Base-by-base conservation (phyloP, 352 stramenopile species). In the Phytopythium cucurbitacearum region DNA sequence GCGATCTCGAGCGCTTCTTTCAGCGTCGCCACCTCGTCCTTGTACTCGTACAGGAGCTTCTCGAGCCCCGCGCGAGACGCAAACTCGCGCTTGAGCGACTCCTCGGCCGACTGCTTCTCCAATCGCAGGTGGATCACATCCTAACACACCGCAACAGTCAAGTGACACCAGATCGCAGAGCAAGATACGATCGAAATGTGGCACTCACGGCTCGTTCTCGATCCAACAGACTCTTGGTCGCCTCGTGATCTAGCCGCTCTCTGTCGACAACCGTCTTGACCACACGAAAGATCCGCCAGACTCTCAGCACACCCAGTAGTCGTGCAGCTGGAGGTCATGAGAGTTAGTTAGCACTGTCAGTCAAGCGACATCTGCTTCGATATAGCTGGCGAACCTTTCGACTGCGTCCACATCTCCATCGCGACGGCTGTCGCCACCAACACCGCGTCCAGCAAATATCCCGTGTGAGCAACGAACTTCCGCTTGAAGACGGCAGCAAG, bases 1-100 rank as follows among this genome's bases (percentile, higher is more conserved):
- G 78, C 78, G 42, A 89, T 91, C 42, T 80, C 69, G 15, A 91
- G 70, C 8, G 81, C 81, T 48, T 91, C 81, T 45, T 87, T 85
- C 3, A 91, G 59, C 15, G 76, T 89, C 28, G 84, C 78, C 15
- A 85, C 68, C 28, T 91, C 78, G 48, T 89, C 74, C 55, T 88
- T 89, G 61, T 89, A 91, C 34, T 71, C 57, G 39, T 80, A 77
- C 7, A 89, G 51, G 47, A 86, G 62, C 35, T 69, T 50, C 44
- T 88, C 78, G 3, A 91, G 65, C 0, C 61, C 63, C 0, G 44
- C 54, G 39, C 74, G 74, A 1, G 76, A 86, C 15, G 74, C 60
- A 53, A 80, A 80, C 46, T 91, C 80, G 7, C 69, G 67, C 44
- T 83, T 68, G 13, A 91, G 69, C 3, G 76, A 86, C 33, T 86